Conservation (phyloP, 1,139 yeast genomes). For the Candida dubliniensis region DNA sequence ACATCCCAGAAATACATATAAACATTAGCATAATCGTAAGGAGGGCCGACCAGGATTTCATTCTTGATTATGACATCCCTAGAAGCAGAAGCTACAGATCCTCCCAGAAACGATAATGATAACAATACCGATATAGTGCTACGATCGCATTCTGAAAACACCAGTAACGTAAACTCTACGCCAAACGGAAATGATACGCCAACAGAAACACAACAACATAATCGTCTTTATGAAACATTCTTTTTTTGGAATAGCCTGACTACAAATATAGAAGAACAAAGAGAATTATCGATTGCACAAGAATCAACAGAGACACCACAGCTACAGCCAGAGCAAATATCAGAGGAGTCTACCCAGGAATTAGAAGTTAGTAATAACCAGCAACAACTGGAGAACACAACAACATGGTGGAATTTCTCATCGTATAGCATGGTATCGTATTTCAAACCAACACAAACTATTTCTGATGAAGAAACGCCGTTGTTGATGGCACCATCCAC, state of each 20-base stretch:
- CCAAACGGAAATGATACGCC: neutral
- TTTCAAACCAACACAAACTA: neutral
- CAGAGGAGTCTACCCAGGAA: neutral
- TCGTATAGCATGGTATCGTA: neutral
- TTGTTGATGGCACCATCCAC: neutral
- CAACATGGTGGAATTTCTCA: neutral
- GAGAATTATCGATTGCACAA: neutral
- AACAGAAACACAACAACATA: neutral
- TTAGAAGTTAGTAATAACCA: neutral
- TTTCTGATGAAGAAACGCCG: neutral
- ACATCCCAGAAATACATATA: too few species aligned
- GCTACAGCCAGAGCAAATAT: neutral
- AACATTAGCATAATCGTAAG: too few species aligned
- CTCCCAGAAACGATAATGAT: too few species aligned
- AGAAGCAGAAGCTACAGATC: too few species aligned
- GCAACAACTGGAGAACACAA: neutral
- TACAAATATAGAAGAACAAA: neutral
- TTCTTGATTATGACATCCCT: too few species aligned
- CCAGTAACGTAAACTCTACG: neutral
- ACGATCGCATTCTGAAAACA: neutral
- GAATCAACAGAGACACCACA: neutral
- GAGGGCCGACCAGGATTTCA: too few species aligned
- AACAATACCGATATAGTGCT: too few species aligned
- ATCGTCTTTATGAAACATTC: neutral
- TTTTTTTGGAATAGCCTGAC: conserved; percentile 2